Evolutionary conservation across 352 stramenopile species (phyloP).

Genomic region (Pythium rhizo-oryzae): DNA sequence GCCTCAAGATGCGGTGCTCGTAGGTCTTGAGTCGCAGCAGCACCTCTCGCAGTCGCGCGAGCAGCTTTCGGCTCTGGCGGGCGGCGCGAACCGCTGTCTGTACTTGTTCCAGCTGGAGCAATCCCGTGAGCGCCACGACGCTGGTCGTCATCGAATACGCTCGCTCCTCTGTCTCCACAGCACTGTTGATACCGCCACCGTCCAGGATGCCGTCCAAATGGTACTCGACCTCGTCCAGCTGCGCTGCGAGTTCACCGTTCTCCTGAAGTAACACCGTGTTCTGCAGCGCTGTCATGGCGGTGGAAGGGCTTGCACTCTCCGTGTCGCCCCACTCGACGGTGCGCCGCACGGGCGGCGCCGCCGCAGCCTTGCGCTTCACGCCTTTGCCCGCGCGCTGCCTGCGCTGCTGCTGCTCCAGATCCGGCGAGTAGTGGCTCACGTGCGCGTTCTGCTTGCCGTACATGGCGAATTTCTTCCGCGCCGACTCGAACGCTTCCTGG

Average conservation of each 20-base stretch:
- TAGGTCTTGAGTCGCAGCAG: conserved; percentile 24
- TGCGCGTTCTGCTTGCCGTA: conserved; percentile 53
- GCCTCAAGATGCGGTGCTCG: conserved; percentile 16
- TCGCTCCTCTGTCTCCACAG: conserved; percentile 11
- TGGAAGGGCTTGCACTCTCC: background rate
- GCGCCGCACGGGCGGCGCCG: conserved; percentile 8
- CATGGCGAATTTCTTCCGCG: conserved; percentile 48
- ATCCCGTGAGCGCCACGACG: conserved; percentile 40
- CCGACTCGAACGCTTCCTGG: conserved; percentile 29
- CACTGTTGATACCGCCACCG: background rate
- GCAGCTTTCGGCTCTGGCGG: conserved; percentile 23
- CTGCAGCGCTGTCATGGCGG: conserved; percentile 32
- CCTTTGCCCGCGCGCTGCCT: conserved; percentile 3
- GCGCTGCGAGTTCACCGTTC: conserved; percentile 50
- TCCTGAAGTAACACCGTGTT: conserved; percentile 65
- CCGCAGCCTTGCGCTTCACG: background rate
- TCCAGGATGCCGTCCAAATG: conserved; percentile 57
- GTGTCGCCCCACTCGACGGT: background rate
- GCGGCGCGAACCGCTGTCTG: conserved; percentile 43
- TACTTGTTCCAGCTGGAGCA: conserved; percentile 41
- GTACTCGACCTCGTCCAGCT: conserved; percentile 62
- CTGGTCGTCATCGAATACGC: conserved; percentile 28
- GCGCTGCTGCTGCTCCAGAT: conserved; percentile 11
- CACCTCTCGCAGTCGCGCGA: conserved; percentile 38
- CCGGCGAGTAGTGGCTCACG: conserved; percentile 40